Evolutionary conservation across 345 rosid genomes (phyloP).

Genomic region (Eucalyptus sp.): DNA sequence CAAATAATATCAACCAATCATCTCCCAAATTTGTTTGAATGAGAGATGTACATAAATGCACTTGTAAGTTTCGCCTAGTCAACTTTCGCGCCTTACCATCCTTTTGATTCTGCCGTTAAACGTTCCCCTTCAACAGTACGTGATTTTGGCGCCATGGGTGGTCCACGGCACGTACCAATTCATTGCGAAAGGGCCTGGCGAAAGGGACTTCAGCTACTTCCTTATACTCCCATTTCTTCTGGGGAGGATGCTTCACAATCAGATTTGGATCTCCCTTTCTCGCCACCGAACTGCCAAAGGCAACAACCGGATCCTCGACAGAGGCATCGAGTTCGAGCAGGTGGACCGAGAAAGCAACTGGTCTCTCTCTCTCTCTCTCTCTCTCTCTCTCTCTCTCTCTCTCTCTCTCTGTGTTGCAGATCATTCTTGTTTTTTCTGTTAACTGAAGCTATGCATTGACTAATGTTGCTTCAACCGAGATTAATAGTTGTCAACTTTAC

Average conservation of each 20-base stretch:
- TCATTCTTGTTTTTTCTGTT: background rate
- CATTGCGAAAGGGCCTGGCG: background rate
- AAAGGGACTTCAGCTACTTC: slow-evolving; percentile 15
- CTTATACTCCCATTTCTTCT: slow-evolving; percentile 14
- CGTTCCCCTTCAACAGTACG: slow-evolving; percentile 4
- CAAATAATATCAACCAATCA: background rate
- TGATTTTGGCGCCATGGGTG: slow-evolving; percentile 40
- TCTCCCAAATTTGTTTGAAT: background rate
- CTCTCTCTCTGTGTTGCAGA: background rate
- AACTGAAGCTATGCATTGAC: background rate
- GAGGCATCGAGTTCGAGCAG: slow-evolving; percentile 51
- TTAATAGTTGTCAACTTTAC: background rate
- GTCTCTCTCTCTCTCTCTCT: background rate
- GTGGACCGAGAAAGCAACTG: slow-evolving; percentile 52
- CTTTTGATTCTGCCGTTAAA: background rate
- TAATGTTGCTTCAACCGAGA: background rate
- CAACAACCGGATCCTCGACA: slow-evolving; percentile 30
- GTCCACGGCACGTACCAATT: slow-evolving; percentile 22
- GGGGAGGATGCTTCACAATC: slow-evolving; percentile 36
- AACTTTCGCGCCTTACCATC: background rate
- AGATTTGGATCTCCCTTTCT: slow-evolving; percentile 35
- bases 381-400: no score
- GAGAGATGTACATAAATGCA: background rate
- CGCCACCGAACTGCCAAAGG: slow-evolving; percentile 43
- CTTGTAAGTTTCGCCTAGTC: background rate